These are phyloP conservation scores for Moesziomyces sp. DNA, from an alignment of 1,284 basidiomycete species.

Conservation along the genomic window DNA sequence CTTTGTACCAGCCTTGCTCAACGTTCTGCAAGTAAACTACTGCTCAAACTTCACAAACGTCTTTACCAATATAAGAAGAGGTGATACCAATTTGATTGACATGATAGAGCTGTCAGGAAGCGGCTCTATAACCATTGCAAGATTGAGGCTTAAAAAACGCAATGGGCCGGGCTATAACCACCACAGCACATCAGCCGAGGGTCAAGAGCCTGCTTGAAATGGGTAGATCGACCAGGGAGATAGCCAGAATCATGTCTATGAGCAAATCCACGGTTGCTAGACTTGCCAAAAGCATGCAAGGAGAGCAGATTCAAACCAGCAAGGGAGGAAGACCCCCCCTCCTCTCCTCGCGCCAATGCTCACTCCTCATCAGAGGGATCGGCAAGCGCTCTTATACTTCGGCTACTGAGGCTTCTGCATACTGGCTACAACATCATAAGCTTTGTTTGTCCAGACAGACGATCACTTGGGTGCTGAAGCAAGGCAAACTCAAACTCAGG, in stretches of 20 bases:
- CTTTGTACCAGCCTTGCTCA: too few relatives aligned
- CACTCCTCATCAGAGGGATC: slow-evolving; percentile 2
- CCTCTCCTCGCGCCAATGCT: slow-evolving; percentile 1
- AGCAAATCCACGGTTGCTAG: slow-evolving; percentile 2
- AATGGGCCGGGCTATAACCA: too few relatives aligned
- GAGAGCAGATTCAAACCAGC: not conserved
- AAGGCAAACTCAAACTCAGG: not conserved
- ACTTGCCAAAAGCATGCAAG: not conserved
- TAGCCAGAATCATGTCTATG: not conserved
- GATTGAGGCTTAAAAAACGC: too few relatives aligned
- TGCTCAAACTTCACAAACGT: too few relatives aligned
- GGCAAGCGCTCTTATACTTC: not conserved
- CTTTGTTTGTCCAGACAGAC: slow-evolving; percentile 5
- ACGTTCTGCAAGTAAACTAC: too few relatives aligned
- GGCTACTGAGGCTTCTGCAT: slow-evolving; percentile 4
- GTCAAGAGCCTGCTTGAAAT: too few relatives aligned
- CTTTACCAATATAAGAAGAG: too few relatives aligned
- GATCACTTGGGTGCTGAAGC: not conserved
- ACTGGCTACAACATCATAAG: not conserved
- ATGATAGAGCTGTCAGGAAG: too few relatives aligned
- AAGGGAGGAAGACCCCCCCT: slow-evolving; percentile 2
- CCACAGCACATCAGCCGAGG: too few relatives aligned
- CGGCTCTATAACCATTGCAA: too few relatives aligned
- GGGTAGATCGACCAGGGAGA: too few relatives aligned
- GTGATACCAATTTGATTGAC: too few relatives aligned